Base-by-base conservation (phyloP, 2,329 filamentous ascomycete genomes). In the Colletotrichum sp. region DNA sequence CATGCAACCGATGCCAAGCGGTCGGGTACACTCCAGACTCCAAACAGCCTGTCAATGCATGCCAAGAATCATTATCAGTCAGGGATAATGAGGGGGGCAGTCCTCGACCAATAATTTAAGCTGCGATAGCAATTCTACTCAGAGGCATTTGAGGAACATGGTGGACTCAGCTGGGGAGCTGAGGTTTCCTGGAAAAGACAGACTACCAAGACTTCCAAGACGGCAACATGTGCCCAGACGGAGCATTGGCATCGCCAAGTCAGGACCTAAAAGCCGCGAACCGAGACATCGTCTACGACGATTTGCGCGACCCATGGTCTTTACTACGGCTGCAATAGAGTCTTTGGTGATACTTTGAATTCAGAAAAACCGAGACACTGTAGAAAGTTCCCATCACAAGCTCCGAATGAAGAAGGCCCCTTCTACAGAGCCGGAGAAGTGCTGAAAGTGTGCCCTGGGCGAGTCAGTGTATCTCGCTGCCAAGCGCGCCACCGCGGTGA, bases 241-340 rank as follows among this genome's bases (percentile, higher is more conserved):
- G 71, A 73, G 44, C 64, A 74, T 76, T 69, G 49, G 57, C 34
- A 74, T 74, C 64, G 74, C 74, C 74, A 74, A 76, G 74, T 39
- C 24, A 24, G 3, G 52, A 34, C 30, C 64, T 30, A 49, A n/a
- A 44, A 24, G 69, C 63, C 44, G 44, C 18, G 21, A 75, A 32
- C 72, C 68, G 72, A 75, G 59, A 10, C 26, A n/a, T 15, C 36
- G 24, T 60, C 57, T 36, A n/a, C 8, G n/a, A 15, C 30, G 36
- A 8, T 65, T 6, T 18, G 44, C 26, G 65, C 52, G 26, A 69
- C 34, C 34, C 26, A 12, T 15, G 3, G 34, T 64, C 70, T 74
- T 24, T 15, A 24, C 26, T 18, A 52, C 65, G 62, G 18, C 69
- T 55, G 66, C 34, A 39, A 9, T 18, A 18, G 18, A 75, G 63